phyloP scores from a whole-genome alignment of 139 green algal species.

The Chlamydomonas schloesseri region DNA sequence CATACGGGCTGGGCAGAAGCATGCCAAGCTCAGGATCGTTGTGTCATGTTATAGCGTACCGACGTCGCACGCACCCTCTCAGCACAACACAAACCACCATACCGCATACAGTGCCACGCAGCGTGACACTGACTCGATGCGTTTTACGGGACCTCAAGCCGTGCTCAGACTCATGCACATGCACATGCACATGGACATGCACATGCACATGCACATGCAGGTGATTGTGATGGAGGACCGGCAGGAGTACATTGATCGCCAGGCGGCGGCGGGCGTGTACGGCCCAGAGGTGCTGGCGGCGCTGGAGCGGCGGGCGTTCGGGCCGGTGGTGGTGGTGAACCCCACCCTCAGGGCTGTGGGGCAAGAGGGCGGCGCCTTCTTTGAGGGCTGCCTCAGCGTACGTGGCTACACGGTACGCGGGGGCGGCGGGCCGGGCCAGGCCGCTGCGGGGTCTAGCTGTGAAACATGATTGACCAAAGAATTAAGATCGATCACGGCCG shows the following conservation, averaged over 20 bases:
- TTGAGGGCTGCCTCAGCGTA: slow-evolving; percentile 43
- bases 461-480: too few species aligned
- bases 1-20: too few species aligned
- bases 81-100: too few species aligned
- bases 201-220: background rate
- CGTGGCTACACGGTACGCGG: slow-evolving; percentile 11
- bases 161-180: background rate
- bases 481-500: too few species aligned
- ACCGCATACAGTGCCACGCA: too few species aligned
- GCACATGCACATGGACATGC: background rate
- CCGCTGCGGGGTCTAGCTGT: background rate
- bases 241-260: slow-evolving; percentile 15
- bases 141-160: too few species aligned
- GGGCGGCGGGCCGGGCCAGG: background rate
- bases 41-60: too few species aligned
- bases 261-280: background rate
- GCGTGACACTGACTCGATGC: too few species aligned
- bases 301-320: slow-evolving; percentile 23
- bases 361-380: slow-evolving; percentile 5
- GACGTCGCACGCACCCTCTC: too few species aligned
- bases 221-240: slow-evolving; percentile 29
- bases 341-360: background rate
- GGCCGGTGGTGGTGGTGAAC: slow-evolving; percentile 28
- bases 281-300: background rate
- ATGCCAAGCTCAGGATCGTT: too few species aligned